phyloP scores from a whole-genome alignment of 208 protist genomes.

The Leptomonas pyrrhocoris region DNA sequence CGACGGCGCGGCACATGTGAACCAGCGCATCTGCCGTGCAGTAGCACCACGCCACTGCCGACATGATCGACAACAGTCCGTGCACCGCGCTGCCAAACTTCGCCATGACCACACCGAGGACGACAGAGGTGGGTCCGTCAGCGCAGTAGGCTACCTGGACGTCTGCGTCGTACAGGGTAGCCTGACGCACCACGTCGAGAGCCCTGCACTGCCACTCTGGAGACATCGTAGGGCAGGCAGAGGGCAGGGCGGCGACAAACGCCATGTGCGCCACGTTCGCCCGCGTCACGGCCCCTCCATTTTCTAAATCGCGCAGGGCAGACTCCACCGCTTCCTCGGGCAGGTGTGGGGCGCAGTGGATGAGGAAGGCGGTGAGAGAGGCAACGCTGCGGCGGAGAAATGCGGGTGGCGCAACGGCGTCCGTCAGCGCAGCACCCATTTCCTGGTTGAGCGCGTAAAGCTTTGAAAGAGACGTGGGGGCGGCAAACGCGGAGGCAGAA shows the following conservation, averaged over 20 bases:
- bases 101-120: neutral
- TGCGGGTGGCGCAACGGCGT: neutral
- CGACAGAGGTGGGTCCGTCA: conserved; percentile 2
- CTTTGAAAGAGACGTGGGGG: neutral
- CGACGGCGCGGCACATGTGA: conserved; percentile 28
- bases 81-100: conserved; percentile 14
- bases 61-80: conserved; percentile 27
- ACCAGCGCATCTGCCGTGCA: conserved; percentile 30
- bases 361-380: conserved; percentile 30
- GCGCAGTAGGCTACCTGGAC: conserved; percentile 14
- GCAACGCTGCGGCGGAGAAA: conserved; percentile 17
- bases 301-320: conserved; percentile 24
- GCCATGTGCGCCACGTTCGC: conserved; percentile 36
- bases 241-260: conserved; percentile 28
- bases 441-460: conserved; percentile 29
- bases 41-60: conserved; percentile 30
- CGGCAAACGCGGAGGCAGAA: neutral
- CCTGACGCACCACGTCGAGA: conserved; percentile 34
- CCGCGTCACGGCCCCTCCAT: neutral
- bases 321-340: neutral
- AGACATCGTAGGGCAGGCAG: conserved; percentile 6
- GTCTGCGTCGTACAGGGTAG: conserved; percentile 34
- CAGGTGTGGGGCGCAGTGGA: conserved; percentile 16
- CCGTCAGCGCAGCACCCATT: conserved; percentile 15
- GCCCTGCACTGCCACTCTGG: conserved; percentile 23